These are phyloP conservation scores for Gossypium herbaceum DNA, from an alignment of 345 rosid species.

Conservation along the genomic window DNA sequence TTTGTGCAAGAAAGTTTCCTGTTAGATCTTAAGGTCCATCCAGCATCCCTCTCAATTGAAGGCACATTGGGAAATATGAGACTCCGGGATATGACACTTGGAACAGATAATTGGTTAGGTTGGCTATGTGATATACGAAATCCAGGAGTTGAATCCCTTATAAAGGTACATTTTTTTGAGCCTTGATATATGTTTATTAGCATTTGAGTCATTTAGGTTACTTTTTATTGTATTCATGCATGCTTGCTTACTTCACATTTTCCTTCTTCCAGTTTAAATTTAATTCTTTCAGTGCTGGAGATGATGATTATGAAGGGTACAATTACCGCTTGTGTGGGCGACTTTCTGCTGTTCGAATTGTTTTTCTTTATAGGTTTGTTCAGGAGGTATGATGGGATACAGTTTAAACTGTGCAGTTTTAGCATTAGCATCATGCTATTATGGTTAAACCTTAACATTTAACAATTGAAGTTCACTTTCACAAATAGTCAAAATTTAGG, in stretches of 20 bases:
- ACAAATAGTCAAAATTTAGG: background rate
- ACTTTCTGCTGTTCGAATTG: slow-evolving; percentile 91
- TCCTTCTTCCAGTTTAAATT: slow-evolving; percentile 74
- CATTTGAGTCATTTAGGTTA: slow-evolving; percentile 11
- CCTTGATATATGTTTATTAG: slow-evolving; percentile 6
- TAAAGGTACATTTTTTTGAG: slow-evolving; percentile 44
- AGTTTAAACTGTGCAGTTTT: background rate
- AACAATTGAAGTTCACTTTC: background rate
- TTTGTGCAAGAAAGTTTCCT: slow-evolving; percentile 89
- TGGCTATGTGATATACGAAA: slow-evolving; percentile 99
- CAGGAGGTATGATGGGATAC: slow-evolving; percentile 67
- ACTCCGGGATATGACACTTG: slow-evolving; percentile 89
- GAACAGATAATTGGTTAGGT: slow-evolving; percentile 66
- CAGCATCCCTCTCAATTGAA: slow-evolving; percentile 83
- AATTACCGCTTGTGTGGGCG: slow-evolving; percentile 82
- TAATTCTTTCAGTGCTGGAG: slow-evolving; percentile 78
- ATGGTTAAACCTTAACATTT: background rate
- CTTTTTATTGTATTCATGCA: background rate
- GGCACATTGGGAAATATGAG: slow-evolving; percentile 94
- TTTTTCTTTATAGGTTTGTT: slow-evolving; percentile 90
- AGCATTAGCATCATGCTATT: background rate
- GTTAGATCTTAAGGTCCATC: slow-evolving; percentile 92
- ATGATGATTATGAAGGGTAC: slow-evolving; percentile 95
- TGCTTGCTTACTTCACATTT: slow-evolving; percentile 9
- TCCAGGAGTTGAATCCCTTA: slow-evolving; percentile 91